Base-by-base conservation (phyloP, 495 filamentous ascomycete species). In the Hamigera avellanea region DNA sequence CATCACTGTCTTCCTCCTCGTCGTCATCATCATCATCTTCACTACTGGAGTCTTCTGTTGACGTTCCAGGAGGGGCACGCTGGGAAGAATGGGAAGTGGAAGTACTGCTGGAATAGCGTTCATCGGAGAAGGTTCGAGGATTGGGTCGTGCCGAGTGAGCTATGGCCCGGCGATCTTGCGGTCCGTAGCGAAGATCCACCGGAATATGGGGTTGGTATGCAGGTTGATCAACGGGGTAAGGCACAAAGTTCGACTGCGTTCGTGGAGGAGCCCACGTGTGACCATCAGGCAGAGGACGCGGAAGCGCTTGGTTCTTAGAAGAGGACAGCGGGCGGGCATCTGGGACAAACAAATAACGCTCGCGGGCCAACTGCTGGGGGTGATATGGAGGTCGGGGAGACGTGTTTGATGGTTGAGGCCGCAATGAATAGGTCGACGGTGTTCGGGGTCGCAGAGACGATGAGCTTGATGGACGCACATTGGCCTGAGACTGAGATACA, bases 221-320 rank as follows among this genome's bases (percentile, higher is more conserved):
- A 19, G 39, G 38, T 14, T 45, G 50, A 16, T 61, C 64, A 16
- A 41, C 14, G 2, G 45, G 32, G 44, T 62, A 59, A 6, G 57
- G 46, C 17, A 45, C 44, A 34, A 44, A 49, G 32, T 56, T 53
- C 37, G 53, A 52, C 42, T 57, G 35, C 41, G 68, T 64, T 59
- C 19, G 63, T 51, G 21, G 21, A 23, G 21, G 21, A 3, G 53
- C 52, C 66, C 68, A 69, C 33, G 63, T 56, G 1, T 54, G 56
- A 47, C 71, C 66, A 32, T 71, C 65, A 26, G 62, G 59, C 13
- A 65, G 51, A 15, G 65, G 52, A 19, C 59, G 61, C 7, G 45
- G 16, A 31, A 48, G 54, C 17, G 56, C 30, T 10, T 55, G 33
- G 15, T 39, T 38, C 27, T 39, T 46, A 25, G 52, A 45, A 39